A percentile compares a stretch with the other conserved stretches of the same genome.
phyloP scores from a whole-genome alignment of 495 filamentous ascomycete species.

The Aspergillus bertholletiae region DNA sequence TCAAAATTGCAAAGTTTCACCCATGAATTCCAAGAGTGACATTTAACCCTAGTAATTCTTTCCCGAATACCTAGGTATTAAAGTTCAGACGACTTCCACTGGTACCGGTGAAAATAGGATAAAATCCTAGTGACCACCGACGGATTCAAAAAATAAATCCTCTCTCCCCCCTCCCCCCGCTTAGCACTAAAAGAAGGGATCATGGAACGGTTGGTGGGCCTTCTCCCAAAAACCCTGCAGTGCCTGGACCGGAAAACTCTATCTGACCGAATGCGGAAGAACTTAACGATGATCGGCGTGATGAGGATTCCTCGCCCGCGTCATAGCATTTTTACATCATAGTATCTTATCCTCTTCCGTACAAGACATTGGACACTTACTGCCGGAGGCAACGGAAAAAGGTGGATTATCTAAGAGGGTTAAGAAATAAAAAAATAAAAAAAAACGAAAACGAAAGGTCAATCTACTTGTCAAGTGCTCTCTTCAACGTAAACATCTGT shows the following conservation, averaged over 20 bases:
- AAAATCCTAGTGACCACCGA: background rate
- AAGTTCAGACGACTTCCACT: background rate
- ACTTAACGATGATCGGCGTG: constrained; percentile 5
- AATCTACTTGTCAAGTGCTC: too few species aligned
- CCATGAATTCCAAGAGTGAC: background rate
- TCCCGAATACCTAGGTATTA: background rate
- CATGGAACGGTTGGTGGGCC: constrained; percentile 1
- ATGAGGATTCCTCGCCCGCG: background rate
- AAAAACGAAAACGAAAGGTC: too few species aligned
- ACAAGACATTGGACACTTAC: background rate
- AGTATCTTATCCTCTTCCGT: background rate
- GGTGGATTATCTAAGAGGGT: too few species aligned
- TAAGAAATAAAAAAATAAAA: too few species aligned
- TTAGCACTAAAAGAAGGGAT: constrained; percentile 7
- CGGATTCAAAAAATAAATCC: background rate
- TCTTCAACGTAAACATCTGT: too few species aligned
- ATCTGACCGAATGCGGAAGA: constrained; percentile 22
- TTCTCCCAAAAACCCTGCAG: background rate
- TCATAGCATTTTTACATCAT: background rate
- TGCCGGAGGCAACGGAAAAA: too few species aligned
- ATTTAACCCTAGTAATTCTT: background rate
- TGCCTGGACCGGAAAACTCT: constrained; percentile 23
- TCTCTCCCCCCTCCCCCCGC: background rate
- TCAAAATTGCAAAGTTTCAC: background rate
- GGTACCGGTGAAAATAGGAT: background rate